A percentile compares a stretch with the other conserved stretches of the same genome.
phyloP scores from a whole-genome alignment of 2,329 filamentous ascomycete genomes.

The Phialophora macrospora region DNA sequence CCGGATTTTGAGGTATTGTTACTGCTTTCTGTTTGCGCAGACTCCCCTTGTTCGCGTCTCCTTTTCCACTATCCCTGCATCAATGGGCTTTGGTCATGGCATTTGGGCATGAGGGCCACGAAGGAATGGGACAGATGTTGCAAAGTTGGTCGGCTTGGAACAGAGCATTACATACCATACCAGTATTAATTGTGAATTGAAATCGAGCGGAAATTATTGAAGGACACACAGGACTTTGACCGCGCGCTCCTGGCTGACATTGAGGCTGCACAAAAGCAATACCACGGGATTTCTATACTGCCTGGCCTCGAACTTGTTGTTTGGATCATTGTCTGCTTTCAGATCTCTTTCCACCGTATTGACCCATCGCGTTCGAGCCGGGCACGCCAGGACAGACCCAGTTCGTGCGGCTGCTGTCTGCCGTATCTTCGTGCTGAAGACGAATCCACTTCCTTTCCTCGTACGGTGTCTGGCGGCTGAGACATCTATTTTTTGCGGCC shows the following conservation, averaged over 20 bases:
- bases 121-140: constrained; percentile 15
- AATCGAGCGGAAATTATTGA: neutral
- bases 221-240: neutral
- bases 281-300: neutral
- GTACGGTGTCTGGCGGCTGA: too few species aligned
- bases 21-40: neutral
- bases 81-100: constrained; percentile 3
- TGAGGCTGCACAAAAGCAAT: neutral
- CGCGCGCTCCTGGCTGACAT: neutral
- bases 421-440: neutral
- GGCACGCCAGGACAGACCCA: neutral
- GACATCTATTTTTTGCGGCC: too few species aligned
- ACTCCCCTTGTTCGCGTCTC: constrained; percentile 1
- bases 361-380: neutral
- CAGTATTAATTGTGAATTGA: constrained; percentile 5
- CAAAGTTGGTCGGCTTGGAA: neutral
- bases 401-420: too few species aligned
- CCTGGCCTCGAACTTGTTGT: neutral
- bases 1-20: constrained; percentile 1
- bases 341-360: neutral
- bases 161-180: constrained; percentile 6
- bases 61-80: constrained; percentile 6
- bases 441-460: too few species aligned
- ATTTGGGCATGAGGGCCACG: constrained; percentile 9
- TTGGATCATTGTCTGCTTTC: neutral